Evolutionary conservation across 1,284 basidiomycete genomes (phyloP).

Genomic region (Melampsora americana): DNA sequence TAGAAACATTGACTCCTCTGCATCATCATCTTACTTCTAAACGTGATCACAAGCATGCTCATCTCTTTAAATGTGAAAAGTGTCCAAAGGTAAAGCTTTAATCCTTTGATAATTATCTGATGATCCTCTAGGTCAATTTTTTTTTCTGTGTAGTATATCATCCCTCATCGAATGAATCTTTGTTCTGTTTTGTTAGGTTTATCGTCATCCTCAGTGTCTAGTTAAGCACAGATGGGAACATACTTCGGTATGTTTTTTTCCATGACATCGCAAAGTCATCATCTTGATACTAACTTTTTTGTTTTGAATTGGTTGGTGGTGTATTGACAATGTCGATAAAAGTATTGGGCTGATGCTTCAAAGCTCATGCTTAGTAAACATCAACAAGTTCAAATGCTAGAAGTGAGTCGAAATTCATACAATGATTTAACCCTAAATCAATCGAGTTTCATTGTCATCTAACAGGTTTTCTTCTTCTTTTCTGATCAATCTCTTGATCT

Average conservation of each 20-base stretch:
- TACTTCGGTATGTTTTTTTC: slow-evolving; percentile 60
- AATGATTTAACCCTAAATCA: too few relatives aligned
- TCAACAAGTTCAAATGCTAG: slow-evolving; percentile 94
- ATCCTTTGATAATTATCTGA: too few relatives aligned
- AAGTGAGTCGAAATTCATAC: slow-evolving; percentile 56
- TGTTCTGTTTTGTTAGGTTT: slow-evolving; percentile 12
- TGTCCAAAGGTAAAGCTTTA: slow-evolving; percentile 29
- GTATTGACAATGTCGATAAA: neutral
- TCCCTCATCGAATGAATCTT: neutral
- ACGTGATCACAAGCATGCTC: slow-evolving; percentile 12
- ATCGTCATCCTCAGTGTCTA: slow-evolving; percentile 37
- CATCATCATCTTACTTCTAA: neutral
- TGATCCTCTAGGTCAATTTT: neutral
- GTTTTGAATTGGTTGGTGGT: neutral
- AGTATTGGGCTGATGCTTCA: slow-evolving; percentile 90
- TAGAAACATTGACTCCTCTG: too few relatives aligned
- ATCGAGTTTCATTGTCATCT: too few relatives aligned
- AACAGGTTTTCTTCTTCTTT: neutral
- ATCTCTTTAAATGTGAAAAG: slow-evolving; percentile 38
- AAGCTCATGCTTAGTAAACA: slow-evolving; percentile 93
- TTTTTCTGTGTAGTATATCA: neutral
- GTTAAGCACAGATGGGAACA: slow-evolving; percentile 64
- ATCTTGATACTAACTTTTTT: slow-evolving; percentile 23
- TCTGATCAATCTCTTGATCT: neutral
- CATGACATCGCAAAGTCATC: neutral